Percentiles rank a stretch among this genome's conserved stretches.
These are phyloP conservation scores for Paracorniculantispora psalliotae DNA, from an alignment of 2,329 filamentous ascomycete species.

Conservation along the genomic window DNA sequence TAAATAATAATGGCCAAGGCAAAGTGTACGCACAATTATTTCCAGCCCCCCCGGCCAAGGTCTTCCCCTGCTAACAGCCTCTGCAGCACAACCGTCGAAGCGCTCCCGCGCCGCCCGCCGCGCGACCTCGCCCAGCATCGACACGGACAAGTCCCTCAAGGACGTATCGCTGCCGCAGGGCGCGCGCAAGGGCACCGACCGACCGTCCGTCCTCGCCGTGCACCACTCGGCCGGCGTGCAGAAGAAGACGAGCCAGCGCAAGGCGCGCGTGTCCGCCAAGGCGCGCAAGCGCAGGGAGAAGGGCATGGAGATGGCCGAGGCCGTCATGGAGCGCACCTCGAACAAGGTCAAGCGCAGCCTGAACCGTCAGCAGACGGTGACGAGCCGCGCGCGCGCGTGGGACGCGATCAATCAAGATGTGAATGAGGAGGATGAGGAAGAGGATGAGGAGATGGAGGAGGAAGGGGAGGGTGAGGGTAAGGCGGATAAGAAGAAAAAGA, in stretches of 20 bases:
- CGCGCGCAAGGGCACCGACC: constrained; percentile 27
- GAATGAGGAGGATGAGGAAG: constrained; percentile 20
- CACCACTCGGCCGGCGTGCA: constrained; percentile 62
- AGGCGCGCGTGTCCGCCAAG: constrained; percentile 49
- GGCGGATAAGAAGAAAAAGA: constrained; percentile 16
- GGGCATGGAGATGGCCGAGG: constrained; percentile 54
- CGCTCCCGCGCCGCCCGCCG: constrained; percentile 73
- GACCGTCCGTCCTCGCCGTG: constrained; percentile 64
- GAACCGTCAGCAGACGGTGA: constrained; percentile 40
- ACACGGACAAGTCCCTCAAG: constrained; percentile 68
- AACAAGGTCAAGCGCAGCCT: constrained; percentile 53
- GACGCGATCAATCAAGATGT: constrained; percentile 50
- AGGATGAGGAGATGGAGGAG: constrained; percentile 18
- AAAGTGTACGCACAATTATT: constrained; percentile 20
- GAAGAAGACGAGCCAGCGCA: constrained; percentile 59
- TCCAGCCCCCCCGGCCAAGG: no score
- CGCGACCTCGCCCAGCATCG: constrained; percentile 63
- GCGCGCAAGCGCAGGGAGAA: constrained; percentile 53
- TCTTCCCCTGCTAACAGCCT: background rate
- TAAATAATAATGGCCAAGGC: constrained; percentile 28
- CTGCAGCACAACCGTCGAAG: constrained; percentile 50
- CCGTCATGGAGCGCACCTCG: constrained; percentile 53
- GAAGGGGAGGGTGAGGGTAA: constrained; percentile 20
- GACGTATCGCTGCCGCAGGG: constrained; percentile 47
- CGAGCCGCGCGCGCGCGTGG: constrained; percentile 50